phyloP scores from a whole-genome alignment of 192 early-diverging fungal species.

The Neocallimastix lanati region DNA sequence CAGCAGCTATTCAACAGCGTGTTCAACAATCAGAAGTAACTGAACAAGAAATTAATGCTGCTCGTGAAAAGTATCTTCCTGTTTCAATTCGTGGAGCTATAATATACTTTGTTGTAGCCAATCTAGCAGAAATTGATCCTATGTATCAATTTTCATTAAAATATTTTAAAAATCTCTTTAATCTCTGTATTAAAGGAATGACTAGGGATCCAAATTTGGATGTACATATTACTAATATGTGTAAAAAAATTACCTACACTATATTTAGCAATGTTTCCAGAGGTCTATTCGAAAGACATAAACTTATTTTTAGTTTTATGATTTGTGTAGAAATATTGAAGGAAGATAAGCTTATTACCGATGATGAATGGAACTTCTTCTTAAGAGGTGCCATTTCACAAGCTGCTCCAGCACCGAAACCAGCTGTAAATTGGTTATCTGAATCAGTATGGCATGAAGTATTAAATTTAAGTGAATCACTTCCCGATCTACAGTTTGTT shows the following conservation, averaged over 20 bases:
- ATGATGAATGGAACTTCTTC: conserved; percentile 38
- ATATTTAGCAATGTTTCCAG: conserved; percentile 2
- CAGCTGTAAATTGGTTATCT: conserved; percentile 18
- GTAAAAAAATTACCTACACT: neutral
- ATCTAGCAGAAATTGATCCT: conserved; percentile 33
- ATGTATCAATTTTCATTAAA: conserved; percentile 49
- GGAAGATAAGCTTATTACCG: neutral
- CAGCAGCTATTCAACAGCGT: conserved; percentile 39
- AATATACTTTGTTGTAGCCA: conserved; percentile 39
- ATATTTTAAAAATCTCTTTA: conserved; percentile 45
- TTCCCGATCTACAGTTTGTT: conserved; percentile 1
- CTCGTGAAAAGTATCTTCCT: conserved; percentile 34
- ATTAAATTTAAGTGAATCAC: conserved; percentile 14
- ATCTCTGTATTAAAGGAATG: conserved; percentile 18
- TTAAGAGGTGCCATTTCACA: conserved; percentile 20
- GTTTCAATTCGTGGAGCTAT: conserved; percentile 40
- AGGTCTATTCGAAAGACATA: conserved; percentile 1
- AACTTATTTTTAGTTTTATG: conserved; percentile 3
- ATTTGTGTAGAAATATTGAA: conserved; percentile 1
- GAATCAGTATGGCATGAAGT: conserved; percentile 29
- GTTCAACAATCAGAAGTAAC: conserved; percentile 30
- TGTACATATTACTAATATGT: neutral
- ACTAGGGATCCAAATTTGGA: neutral
- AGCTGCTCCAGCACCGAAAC: conserved; percentile 15
- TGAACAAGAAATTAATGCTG: conserved; percentile 35